phyloP scores from a whole-genome alignment of 805 yeast species.

The Saturnispora gosingensis region DNA sequence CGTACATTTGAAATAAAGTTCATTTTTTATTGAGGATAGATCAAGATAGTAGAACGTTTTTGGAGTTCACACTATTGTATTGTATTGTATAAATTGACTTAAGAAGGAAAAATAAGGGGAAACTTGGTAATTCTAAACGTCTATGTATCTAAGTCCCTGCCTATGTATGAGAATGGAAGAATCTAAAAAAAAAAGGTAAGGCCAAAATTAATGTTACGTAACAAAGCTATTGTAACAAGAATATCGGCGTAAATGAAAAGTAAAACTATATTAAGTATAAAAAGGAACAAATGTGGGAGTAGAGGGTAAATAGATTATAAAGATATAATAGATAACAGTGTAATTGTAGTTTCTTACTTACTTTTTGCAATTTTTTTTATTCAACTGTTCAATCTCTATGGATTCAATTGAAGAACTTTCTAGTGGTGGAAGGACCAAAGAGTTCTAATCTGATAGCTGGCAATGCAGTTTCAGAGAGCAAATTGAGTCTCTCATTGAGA shows the following conservation, averaged over 20 bases:
- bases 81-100: not conserved
- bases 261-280: not conserved
- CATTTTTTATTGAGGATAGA: not conserved
- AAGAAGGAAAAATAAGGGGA: not conserved
- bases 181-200: too few species aligned
- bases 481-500: conserved; percentile 82
- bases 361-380: not conserved
- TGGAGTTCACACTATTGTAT: not conserved
- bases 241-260: not conserved
- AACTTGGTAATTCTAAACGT: not conserved
- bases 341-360: not conserved
- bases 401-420: conserved; percentile 79
- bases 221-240: not conserved
- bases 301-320: not conserved
- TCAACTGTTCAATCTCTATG: not conserved
- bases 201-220: not conserved
- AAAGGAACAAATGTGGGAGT: not conserved
- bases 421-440: conserved; percentile 74
- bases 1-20: not conserved
- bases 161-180: not conserved
- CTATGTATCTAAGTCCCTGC: not conserved
- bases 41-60: not conserved
- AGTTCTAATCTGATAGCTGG: conserved; percentile 89
- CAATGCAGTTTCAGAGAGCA: conserved; percentile 73
- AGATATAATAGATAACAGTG: conserved; percentile 1